Evolutionary conservation across 768 basidiomycete genomes (phyloP).

Genomic region (Kondoa malvinella): DNA sequence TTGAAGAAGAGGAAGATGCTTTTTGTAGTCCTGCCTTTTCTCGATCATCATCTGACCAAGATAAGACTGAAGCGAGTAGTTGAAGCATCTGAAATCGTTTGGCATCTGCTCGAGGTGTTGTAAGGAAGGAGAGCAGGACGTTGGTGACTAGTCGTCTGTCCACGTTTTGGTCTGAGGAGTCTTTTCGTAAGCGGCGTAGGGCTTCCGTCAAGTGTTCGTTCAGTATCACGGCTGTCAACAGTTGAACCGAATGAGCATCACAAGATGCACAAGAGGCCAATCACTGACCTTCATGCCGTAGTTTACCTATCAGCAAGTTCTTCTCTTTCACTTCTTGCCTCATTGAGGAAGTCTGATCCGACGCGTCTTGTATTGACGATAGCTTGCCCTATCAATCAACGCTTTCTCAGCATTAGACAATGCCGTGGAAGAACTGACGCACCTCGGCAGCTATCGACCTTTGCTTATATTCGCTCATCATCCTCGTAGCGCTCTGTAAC

Average conservation of each 20-base stretch:
- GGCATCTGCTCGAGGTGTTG: slow-evolving; percentile 72
- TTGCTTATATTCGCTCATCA: slow-evolving; percentile 76
- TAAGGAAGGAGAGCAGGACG: slow-evolving; percentile 72
- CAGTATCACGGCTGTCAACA: slow-evolving; percentile 68
- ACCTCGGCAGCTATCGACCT: slow-evolving; percentile 78
- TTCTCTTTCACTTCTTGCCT: slow-evolving; percentile 92
- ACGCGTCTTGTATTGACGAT: slow-evolving; percentile 53
- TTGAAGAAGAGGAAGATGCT: background rate
- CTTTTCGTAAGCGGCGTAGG: slow-evolving; percentile 75
- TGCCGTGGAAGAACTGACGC: slow-evolving; percentile 18
- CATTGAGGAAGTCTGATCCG: slow-evolving; percentile 50
- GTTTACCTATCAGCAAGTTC: slow-evolving; percentile 78
- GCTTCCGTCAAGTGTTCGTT: slow-evolving; percentile 98
- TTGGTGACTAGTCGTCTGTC: slow-evolving; percentile 85
- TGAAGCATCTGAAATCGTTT: slow-evolving; percentile 95
- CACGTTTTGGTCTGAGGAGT: slow-evolving; percentile 68
- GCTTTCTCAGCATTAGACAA: background rate
- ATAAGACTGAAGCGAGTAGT: slow-evolving; percentile 71
- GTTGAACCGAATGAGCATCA: background rate
- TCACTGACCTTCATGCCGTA: slow-evolving; percentile 75
- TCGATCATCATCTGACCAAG: slow-evolving; percentile 77
- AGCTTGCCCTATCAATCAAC: slow-evolving; percentile 52
- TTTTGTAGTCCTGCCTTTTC: slow-evolving; percentile 63
- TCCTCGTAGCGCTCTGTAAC: slow-evolving; percentile 69
- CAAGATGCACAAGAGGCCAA: slow-evolving; percentile 10